Base-by-base conservation (phyloP, 2,329 filamentous ascomycete genomes). In the Triangularia setosa region DNA sequence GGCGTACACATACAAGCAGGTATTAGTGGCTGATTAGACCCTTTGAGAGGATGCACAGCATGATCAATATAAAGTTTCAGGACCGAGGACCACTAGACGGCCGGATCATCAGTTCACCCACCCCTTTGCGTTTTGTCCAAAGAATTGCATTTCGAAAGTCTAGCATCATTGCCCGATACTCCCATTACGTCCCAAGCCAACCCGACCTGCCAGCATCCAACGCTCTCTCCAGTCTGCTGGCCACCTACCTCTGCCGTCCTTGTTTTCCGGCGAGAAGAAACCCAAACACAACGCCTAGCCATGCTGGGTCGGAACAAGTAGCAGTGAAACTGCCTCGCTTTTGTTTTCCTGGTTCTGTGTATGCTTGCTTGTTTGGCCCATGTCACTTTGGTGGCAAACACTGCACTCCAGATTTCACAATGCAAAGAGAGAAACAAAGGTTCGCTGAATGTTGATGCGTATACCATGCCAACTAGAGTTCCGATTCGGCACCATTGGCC, bases 401-500 rank as follows among this genome's bases (percentile, higher is more conserved):
- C n/a, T 48, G 40, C 40, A 48, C n/a, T 48, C 40, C 40, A 21
- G n/a, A 48, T 8, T 48, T 33, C n/a, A 25, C 33, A 44, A 24
- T 9, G 14, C 8, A 44, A 60, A 21, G 59, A 61, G 18, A 24
- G 12, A 23, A 24, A 59, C 18, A 40, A 25, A 25, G 21, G 24
- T 54, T n/a, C 40, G 28, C 28, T 33, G 16, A 21, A 48, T 25
- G 23, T 59, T 40, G 27, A 55, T 55, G 52, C 25, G 6, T 16
- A 55, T 55, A 27, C 33, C 33, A 33, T n/a, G 33, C 25, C 30
- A 21, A 24, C 52, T 65, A 82, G 60, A 87, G 80, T 75, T 85
- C 84, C 33, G 83, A 84, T 73, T 86, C 84, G 63, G 79, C 83
- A 9, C 68, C 84, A 65, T 86, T 85, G 4, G 82, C 76, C 67